Percentiles rank a stretch among this genome's conserved stretches.
phyloP scores from a whole-genome alignment of 1,284 basidiomycete genomes.

The Ganoderma resinaceum region DNA sequence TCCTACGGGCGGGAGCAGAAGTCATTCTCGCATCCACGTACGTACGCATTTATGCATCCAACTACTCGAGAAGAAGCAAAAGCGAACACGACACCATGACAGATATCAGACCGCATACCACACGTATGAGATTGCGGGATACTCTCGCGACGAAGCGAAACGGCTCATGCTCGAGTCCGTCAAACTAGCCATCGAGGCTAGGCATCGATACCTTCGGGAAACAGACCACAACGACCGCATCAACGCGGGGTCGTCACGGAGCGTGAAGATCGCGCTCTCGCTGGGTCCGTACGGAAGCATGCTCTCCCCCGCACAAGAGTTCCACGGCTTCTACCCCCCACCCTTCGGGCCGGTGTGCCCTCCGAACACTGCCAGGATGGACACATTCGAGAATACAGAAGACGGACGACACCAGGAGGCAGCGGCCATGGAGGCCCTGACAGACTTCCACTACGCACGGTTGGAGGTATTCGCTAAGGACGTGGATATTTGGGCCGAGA shows the following conservation, averaged over 20 bases:
- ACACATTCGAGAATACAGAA: conserved; percentile 49
- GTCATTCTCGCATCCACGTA: conserved; percentile 71
- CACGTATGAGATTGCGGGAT: conserved; percentile 63
- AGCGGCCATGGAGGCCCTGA: conserved; percentile 59
- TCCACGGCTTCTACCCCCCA: conserved; percentile 75
- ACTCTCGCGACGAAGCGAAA: conserved; percentile 50
- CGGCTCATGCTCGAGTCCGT: conserved; percentile 64
- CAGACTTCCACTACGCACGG: conserved; percentile 73
- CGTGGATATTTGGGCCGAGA: conserved; percentile 55
- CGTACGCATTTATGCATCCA: conserved; percentile 34
- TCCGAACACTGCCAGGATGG: conserved; percentile 44
- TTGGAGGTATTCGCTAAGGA: conserved; percentile 61
- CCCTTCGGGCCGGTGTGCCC: conserved; percentile 69
- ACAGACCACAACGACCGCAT: not conserved
- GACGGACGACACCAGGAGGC: conserved; percentile 36
- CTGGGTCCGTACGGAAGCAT: conserved; percentile 80
- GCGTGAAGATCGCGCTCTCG: conserved; percentile 65
- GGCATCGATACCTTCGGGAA: conserved; percentile 43
- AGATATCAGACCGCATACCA: conserved; percentile 72
- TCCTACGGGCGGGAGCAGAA: conserved; percentile 65
- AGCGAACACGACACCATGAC: not conserved
- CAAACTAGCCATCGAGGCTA: conserved; percentile 56
- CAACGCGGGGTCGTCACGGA: conserved; percentile 5
- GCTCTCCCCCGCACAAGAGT: conserved; percentile 74
- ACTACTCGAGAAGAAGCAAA: not conserved